Evolutionary conservation across 306 rosid genomes (phyloP).

Genomic region (Quercus ilex): DNA sequence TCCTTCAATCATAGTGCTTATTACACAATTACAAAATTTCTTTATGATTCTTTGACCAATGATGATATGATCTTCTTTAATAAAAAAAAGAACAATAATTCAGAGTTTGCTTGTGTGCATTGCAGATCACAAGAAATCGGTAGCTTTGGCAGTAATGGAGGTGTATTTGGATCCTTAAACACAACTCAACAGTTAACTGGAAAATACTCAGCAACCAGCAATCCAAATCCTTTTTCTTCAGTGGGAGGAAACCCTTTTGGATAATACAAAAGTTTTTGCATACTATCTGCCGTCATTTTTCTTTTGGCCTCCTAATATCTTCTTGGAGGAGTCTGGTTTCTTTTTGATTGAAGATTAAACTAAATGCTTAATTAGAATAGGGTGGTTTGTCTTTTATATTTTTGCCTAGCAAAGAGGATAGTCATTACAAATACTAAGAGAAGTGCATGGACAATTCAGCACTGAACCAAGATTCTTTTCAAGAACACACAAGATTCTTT

Average conservation of each 20-base stretch:
- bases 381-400: background rate
- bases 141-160: slow-evolving; percentile 23
- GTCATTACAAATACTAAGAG: background rate
- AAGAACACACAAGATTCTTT: background rate
- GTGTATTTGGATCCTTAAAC: slow-evolving; percentile 25
- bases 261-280: slow-evolving; percentile 19
- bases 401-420: background rate
- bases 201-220: slow-evolving; percentile 18
- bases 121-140: slow-evolving; percentile 37
- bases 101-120: background rate
- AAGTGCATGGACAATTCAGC: background rate
- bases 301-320: background rate
- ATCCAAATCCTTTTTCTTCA: slow-evolving; percentile 30
- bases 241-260: slow-evolving; percentile 69
- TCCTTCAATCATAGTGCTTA: background rate
- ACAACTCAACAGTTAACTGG: slow-evolving; percentile 30
- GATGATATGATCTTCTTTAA: background rate
- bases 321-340: background rate
- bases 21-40: background rate
- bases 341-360: background rate
- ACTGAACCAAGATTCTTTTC: background rate
- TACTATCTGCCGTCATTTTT: background rate
- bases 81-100: background rate
- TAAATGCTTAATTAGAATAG: background rate
- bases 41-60: background rate